A percentile compares a stretch with the other conserved stretches of the same genome.
These are phyloP conservation scores for Phalaenopsis hybrid DNA, from an alignment of 116 monocot genomes.

Conservation along the genomic window DNA sequence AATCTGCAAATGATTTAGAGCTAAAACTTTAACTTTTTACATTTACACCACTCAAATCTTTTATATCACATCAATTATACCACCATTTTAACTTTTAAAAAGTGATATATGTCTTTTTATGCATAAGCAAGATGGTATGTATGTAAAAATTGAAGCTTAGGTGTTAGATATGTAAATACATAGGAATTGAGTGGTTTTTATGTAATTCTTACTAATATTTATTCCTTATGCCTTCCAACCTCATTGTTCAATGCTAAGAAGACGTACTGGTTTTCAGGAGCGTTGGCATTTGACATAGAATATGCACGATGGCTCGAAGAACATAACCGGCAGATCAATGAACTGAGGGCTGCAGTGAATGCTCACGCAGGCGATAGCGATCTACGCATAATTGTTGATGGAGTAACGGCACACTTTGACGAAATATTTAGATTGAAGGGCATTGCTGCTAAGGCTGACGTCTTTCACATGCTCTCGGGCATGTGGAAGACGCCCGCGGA, in stretches of 20 bases:
- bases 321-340: conserved; percentile 76
- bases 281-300: conserved; percentile 86
- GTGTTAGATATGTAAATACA: too few relatives aligned
- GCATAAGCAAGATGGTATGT: too few relatives aligned
- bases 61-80: too few relatives aligned
- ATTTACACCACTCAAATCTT: too few relatives aligned
- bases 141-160: too few relatives aligned
- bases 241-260: background rate
- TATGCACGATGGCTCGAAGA: conserved; percentile 92
- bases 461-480: conserved; percentile 93
- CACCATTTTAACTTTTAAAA: too few relatives aligned
- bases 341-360: conserved; percentile 80
- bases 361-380: conserved; percentile 85
- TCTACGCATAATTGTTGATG: conserved; percentile 66
- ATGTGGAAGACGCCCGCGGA: conserved; percentile 99
- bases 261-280: conserved; percentile 40
- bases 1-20: background rate
- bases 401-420: conserved; percentile 71
- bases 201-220: too few relatives aligned
- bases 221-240: too few relatives aligned
- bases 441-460: conserved; percentile 79
- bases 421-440: conserved; percentile 83
- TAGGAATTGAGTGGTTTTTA: background rate
- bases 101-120: too few relatives aligned
- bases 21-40: too few relatives aligned